Percentiles rank a stretch among this genome's conserved stretches.
These are phyloP conservation scores for Mycena latifolia DNA, from an alignment of 768 basidiomycete species.

Conservation along the genomic window DNA sequence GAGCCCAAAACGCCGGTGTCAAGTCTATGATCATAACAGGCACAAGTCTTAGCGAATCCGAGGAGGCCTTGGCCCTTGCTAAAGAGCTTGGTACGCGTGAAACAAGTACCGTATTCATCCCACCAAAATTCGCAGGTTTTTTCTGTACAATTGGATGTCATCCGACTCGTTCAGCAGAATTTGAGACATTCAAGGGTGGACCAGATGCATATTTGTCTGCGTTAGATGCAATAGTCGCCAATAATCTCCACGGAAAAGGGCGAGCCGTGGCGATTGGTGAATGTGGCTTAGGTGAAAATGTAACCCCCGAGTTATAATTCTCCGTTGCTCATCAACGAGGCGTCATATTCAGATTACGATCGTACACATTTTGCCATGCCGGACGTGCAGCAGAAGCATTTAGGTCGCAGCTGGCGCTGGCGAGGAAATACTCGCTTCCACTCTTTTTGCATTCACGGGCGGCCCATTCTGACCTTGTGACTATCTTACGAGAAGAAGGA, in stretches of 20 bases:
- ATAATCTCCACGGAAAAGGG: constrained; percentile 63
- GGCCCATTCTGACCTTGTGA: constrained; percentile 78
- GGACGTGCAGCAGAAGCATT: constrained; percentile 72
- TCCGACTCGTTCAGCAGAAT: constrained; percentile 80
- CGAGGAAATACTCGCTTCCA: constrained; percentile 79
- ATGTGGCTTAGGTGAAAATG: constrained; percentile 75
- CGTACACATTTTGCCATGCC: constrained; percentile 72
- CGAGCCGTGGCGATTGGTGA: constrained; percentile 83
- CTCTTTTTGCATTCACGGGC: constrained; percentile 86
- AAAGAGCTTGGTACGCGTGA: constrained; percentile 58
- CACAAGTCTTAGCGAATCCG: constrained; percentile 74
- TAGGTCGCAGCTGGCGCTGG: constrained; percentile 74
- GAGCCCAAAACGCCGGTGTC: constrained; percentile 72
- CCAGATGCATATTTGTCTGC: constrained; percentile 71
- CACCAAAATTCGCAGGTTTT: constrained; percentile 53
- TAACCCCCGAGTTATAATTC: not conserved
- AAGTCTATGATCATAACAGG: constrained; percentile 84
- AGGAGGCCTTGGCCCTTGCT: constrained; percentile 71
- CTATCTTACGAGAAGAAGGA: constrained; percentile 73
- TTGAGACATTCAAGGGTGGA: constrained; percentile 68
- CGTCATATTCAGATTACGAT: constrained; percentile 77
- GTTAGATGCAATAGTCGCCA: constrained; percentile 65
- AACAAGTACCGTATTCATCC: constrained; percentile 1
- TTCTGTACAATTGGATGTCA: constrained; percentile 86
- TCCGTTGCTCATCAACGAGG: no score